phyloP scores from a whole-genome alignment of 164 flowering plant species.

The Kingdonia uniflora region DNA sequence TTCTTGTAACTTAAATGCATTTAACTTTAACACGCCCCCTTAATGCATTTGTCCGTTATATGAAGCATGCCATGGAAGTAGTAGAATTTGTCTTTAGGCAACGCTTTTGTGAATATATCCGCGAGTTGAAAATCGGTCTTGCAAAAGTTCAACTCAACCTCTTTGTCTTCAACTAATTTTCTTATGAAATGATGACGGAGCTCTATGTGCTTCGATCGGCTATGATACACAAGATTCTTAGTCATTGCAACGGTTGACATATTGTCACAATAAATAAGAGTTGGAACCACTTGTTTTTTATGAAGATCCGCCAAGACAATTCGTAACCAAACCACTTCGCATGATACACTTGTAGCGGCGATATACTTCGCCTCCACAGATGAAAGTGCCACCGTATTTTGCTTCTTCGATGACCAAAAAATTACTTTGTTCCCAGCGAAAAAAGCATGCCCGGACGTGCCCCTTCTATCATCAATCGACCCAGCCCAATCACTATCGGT shows the following conservation, averaged over 20 bases:
- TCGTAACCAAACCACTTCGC: constrained; percentile 1
- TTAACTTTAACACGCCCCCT: no score
- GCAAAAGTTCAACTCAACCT: no score
- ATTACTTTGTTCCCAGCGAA: not conserved
- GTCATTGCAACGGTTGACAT: not conserved
- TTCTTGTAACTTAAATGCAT: no score
- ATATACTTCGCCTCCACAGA: not conserved
- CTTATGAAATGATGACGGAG: not conserved
- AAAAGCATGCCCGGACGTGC: not conserved
- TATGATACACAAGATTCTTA: not conserved
- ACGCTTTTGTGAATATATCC: no score
- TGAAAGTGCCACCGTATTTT: not conserved
- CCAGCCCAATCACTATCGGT: constrained; percentile 3
- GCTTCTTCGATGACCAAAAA: not conserved
- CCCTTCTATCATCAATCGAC: constrained; percentile 1
- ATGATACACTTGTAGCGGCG: not conserved
- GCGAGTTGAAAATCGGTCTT: no score
- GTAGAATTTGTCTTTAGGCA: no score
- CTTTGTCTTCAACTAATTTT: not conserved
- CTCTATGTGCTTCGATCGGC: not conserved
- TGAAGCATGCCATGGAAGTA: no score
- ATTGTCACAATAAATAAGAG: not conserved
- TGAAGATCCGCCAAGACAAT: not conserved
- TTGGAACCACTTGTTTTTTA: not conserved
- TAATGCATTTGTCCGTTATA: no score